These are phyloP conservation scores for Colletotrichum orbiculare DNA, from an alignment of 2,329 filamentous ascomycete genomes.

Conservation along the genomic window DNA sequence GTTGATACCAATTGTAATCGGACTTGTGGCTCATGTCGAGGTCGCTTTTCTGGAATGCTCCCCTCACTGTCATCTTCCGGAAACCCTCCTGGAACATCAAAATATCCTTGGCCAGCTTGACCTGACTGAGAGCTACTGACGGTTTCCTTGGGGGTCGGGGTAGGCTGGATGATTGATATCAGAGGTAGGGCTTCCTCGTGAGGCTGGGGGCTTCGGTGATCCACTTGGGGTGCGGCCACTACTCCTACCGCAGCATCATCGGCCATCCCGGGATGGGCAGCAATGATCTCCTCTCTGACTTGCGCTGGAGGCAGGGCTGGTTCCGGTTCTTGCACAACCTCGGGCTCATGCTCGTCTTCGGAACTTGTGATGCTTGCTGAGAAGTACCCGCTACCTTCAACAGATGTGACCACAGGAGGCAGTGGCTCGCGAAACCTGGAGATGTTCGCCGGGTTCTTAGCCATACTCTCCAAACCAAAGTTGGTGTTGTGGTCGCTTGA, in stretches of 20 bases:
- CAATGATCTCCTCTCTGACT: conserved; percentile 24
- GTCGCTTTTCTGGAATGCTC: not conserved
- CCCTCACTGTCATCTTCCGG: conserved; percentile 53
- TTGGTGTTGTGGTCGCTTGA: conserved; percentile 72
- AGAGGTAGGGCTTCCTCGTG: conserved; percentile 47
- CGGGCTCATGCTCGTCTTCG: conserved; percentile 50
- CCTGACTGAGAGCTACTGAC: conserved; percentile 26
- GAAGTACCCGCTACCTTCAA: conserved; percentile 72
- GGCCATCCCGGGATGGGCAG: conserved; percentile 13
- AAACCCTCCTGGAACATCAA: conserved; percentile 70
- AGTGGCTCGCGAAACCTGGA: conserved; percentile 72
- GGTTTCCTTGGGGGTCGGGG: conserved; percentile 45
- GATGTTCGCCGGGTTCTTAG: conserved; percentile 66
- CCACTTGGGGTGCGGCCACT: no score
- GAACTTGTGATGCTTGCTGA: conserved; percentile 65
- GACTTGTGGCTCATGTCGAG: not conserved
- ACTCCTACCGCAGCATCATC: not conserved
- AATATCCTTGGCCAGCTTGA: conserved; percentile 46
- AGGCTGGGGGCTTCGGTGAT: no score
- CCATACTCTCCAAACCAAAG: conserved; percentile 64
- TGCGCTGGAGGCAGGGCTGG: conserved; percentile 15
- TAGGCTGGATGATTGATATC: conserved; percentile 59
- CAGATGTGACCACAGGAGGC: conserved; percentile 76
- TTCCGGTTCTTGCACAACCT: conserved; percentile 24
- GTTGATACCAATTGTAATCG: not conserved